Evolutionary conservation across 305 asterid species (phyloP), one percentile per base, ranked within the genome.

Genomic region (Caryopteris hybrid): DNA sequence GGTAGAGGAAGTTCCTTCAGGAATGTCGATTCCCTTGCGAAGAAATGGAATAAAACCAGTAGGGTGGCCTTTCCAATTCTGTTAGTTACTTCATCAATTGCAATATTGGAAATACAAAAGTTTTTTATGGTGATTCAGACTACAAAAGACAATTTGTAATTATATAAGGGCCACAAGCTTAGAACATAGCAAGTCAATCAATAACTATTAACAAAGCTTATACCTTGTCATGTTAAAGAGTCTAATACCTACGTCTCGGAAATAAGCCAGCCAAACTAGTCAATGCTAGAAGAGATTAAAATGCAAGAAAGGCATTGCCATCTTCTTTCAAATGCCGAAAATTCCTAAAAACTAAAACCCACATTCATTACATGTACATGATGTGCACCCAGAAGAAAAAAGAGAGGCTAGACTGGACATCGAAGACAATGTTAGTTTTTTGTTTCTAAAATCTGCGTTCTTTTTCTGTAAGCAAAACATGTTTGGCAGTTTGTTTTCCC

Each of bases 61-160:
- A 17, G 29, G 34, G 38, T 50, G 9, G 34, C 14, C 71, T 18
- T 60, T 22, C 68, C 68, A 1, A 8, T 38, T 31, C 64, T 39
- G 29, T 33, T 21, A 18, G 27, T 9, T 51, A 21, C 13, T 6
- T 64, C 47, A 54, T 63, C 66, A 60, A 50, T 45, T 33, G 25
- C 45, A 60, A 18, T 42, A 12, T 36, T 68, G 21, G 52, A 56
- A 61, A 27, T 36, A 52, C n/a, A 73, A 18, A 47, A 34, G 29
- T 20, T 61, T 33, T 5, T 6, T 22, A 62, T 39, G 52, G 16
- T 46, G 43, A 10, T 38, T 8, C 52, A 11, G 48, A 54, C 36
- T 14, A 39, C 41, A 68, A 69, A 65, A 61, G 29, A 41, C 68
- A 63, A 55, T 56, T 53, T 27, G n/a, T 56, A 41, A 31, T 22